Conservation (phyloP, 768 basidiomycete genomes). For the Termitomyces sp. region DNA sequence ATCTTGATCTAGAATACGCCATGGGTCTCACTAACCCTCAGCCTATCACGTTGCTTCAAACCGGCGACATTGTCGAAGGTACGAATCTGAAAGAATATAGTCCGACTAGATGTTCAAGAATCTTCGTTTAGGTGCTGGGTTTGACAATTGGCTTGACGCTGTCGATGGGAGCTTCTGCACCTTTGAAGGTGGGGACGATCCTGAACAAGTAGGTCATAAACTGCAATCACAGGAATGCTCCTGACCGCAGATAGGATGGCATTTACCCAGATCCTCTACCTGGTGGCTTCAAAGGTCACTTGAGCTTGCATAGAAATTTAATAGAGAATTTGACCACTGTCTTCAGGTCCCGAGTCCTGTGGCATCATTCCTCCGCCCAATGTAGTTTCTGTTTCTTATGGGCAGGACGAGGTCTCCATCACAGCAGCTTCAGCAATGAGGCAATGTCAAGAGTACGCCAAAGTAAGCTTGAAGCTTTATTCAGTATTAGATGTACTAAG, state of each 20-base stretch:
- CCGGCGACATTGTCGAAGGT: conserved; percentile 38
- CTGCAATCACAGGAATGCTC: background rate
- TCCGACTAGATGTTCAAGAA: background rate
- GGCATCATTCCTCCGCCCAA: conserved; percentile 36
- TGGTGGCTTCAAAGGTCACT: conserved; percentile 12
- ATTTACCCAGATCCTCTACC: conserved; percentile 11
- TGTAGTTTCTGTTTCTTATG: conserved; percentile 38
- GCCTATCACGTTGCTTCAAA: conserved; percentile 37
- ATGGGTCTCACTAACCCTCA: conserved; percentile 41
- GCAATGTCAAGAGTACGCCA: conserved; percentile 46
- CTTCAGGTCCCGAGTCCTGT: conserved; percentile 28
- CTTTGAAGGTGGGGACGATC: conserved; percentile 41
- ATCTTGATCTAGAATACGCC: conserved; percentile 53
- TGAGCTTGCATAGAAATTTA: background rate
- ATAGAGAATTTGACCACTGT: background rate
- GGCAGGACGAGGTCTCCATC: conserved; percentile 36
- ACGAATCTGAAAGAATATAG: background rate
- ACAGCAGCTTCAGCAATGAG: conserved; percentile 33
- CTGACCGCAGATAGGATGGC: conserved; percentile 17
- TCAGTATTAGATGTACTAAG: background rate
- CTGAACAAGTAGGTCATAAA: conserved; percentile 17
- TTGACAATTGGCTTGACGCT: conserved; percentile 45
- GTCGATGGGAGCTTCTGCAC: conserved; percentile 40
- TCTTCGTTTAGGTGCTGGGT: conserved; percentile 30
- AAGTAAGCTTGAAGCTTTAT: conserved; percentile 12